Evolutionary conservation across 208 protist species (phyloP).

Genomic region (Novymonas esmeraldas): DNA sequence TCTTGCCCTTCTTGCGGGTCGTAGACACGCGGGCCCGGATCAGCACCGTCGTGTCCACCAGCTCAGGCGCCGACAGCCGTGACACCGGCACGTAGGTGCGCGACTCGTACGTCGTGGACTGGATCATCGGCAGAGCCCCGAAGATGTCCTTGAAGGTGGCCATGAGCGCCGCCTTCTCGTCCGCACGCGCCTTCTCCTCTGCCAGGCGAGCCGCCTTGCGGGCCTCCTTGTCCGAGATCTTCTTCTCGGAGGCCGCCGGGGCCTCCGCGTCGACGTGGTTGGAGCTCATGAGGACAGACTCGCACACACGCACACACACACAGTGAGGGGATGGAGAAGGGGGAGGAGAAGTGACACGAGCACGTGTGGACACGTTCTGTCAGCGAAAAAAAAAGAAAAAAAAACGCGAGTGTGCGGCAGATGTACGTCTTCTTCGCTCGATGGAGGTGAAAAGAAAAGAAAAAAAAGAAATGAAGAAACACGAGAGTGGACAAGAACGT

Average conservation of each 20-base stretch:
- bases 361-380: background rate
- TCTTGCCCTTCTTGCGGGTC: constrained; percentile 91
- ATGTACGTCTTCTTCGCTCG: no score
- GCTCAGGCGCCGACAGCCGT: constrained; percentile 40
- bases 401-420: background rate
- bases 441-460: no score
- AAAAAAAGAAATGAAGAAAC: no score
- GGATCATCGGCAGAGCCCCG: constrained; percentile 68
- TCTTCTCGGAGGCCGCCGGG: constrained; percentile 28
- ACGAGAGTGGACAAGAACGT: no score
- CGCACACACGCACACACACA: background rate
- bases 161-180: constrained; percentile 84
- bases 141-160: constrained; percentile 81
- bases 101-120: constrained; percentile 76
- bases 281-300: constrained; percentile 23
- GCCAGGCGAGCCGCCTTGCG: constrained; percentile 84
- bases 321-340: background rate
- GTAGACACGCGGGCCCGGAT: constrained; percentile 88
- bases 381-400: background rate
- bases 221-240: constrained; percentile 81
- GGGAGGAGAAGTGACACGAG: background rate
- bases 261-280: constrained; percentile 30
- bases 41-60: constrained; percentile 55
- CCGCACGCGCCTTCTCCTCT: constrained; percentile 81
- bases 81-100: constrained; percentile 52